phyloP scores from a whole-genome alignment of 805 yeast genomes.

The Candida ovalis region DNA sequence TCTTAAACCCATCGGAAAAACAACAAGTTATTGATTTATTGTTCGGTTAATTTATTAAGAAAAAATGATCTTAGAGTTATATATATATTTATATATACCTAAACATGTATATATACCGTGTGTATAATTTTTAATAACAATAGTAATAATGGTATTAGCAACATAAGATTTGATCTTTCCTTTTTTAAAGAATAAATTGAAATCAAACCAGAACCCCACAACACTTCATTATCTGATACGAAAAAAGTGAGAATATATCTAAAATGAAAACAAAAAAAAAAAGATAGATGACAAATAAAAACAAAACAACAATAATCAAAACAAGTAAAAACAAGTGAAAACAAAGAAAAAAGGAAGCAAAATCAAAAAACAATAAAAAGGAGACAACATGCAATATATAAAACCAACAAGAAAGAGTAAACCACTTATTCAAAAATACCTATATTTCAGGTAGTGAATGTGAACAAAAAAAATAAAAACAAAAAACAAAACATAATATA shows the following conservation, averaged over 20 bases:
- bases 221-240: background rate
- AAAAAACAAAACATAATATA: background rate
- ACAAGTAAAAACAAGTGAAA: background rate
- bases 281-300: background rate
- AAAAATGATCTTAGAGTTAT: background rate
- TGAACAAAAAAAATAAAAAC: background rate
- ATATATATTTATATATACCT: background rate
- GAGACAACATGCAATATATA: background rate
- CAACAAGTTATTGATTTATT: background rate
- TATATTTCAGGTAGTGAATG: background rate
- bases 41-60: background rate
- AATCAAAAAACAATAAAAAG: too few relatives aligned
- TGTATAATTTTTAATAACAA: too few relatives aligned
- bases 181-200: too few relatives aligned
- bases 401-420: background rate
- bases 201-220: too few relatives aligned
- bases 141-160: too few relatives aligned
- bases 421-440: background rate
- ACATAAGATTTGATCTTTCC: too few relatives aligned
- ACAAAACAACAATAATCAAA: constrained; percentile 1
- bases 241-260: background rate
- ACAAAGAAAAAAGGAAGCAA: background rate
- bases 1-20: background rate
- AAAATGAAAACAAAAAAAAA: background rate
- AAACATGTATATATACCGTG: background rate